Conservation (phyloP, 2,329 filamentous ascomycete genomes). For the Pyricularia sp. region DNA sequence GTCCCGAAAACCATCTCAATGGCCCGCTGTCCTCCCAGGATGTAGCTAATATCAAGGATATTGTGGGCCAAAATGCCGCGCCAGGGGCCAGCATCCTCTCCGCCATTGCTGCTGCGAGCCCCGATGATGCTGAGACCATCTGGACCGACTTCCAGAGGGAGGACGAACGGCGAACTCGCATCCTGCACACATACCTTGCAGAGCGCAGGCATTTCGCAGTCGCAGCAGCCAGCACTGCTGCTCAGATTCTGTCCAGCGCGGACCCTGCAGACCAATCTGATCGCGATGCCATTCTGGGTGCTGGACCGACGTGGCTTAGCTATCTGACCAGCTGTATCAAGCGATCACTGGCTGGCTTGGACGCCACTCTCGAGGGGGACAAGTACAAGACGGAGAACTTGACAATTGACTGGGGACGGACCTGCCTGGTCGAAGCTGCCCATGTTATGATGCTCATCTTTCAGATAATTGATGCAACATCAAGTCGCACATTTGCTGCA, state of each 20-base stretch:
- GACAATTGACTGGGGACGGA: conserved; percentile 50
- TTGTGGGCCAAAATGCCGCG: conserved; percentile 54
- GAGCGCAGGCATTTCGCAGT: conserved; percentile 63
- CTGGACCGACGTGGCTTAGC: conserved; percentile 32
- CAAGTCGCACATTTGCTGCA: conserved; percentile 43
- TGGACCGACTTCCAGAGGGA: conserved; percentile 52
- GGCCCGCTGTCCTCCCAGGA: conserved; percentile 70
- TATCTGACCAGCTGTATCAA: conserved; percentile 38
- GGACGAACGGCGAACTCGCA: conserved; percentile 53
- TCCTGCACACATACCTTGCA: conserved; percentile 61
- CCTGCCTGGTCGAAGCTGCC: conserved; percentile 58
- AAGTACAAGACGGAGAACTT: conserved; percentile 39
- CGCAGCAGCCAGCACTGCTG: conserved; percentile 26
- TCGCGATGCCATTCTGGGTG: conserved; percentile 10
- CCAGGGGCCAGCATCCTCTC: conserved; percentile 48
- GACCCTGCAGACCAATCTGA: conserved; percentile 11
- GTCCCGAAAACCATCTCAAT: conserved; percentile 63
- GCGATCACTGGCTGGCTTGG: conserved; percentile 36
- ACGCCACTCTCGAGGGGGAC: conserved; percentile 40
- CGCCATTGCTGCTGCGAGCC: conserved; percentile 35
- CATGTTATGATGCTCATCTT: conserved; percentile 69
- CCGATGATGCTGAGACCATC: conserved; percentile 43
- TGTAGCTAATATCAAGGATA: conserved; percentile 64
- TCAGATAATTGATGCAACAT: conserved; percentile 51
- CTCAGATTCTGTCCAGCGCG: background rate